These are phyloP conservation scores for Taxawa tesnikishii DNA, from an alignment of 2,329 filamentous ascomycete genomes.

Conservation along the genomic window DNA sequence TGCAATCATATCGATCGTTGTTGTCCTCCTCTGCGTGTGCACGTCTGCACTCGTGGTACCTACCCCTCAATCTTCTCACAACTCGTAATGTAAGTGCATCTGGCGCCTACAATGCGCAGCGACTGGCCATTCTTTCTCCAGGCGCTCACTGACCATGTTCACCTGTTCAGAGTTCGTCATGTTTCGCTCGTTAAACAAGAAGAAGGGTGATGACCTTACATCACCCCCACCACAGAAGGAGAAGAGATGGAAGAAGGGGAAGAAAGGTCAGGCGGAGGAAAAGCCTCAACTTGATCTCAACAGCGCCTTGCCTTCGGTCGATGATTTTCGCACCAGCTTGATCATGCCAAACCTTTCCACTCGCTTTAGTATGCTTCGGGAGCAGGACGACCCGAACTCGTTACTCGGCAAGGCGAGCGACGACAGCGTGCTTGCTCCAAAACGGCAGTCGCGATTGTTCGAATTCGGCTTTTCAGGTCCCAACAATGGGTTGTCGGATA, in stretches of 20 bases:
- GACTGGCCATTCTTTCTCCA: too few relatives aligned
- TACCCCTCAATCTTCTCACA: too few relatives aligned
- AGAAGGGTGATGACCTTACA: constrained; percentile 35
- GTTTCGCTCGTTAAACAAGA: constrained; percentile 69
- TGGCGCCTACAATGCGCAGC: too few relatives aligned
- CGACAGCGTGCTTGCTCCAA: constrained; percentile 79
- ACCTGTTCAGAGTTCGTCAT: constrained; percentile 31
- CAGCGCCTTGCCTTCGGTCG: constrained; percentile 61
- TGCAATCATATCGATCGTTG: too few relatives aligned
- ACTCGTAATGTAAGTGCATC: too few relatives aligned
- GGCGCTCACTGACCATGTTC: neutral
- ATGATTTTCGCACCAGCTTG: constrained; percentile 91
- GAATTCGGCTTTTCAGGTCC: constrained; percentile 50
- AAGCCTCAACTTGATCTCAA: constrained; percentile 62
- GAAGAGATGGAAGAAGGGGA: constrained; percentile 34
- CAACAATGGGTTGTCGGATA: constrained; percentile 57
- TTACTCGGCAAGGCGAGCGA: constrained; percentile 90
- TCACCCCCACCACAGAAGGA: constrained; percentile 6
- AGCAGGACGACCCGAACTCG: constrained; percentile 84
- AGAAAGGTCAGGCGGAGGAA: constrained; percentile 35
- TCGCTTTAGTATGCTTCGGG: constrained; percentile 90
- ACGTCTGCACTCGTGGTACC: too few relatives aligned
- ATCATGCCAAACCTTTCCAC: constrained; percentile 92
- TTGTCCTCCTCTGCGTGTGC: too few relatives aligned
- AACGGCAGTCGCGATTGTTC: constrained; percentile 64